These are phyloP conservation scores for Populus deltoides DNA, from an alignment of 345 rosid genomes.

Conservation along the genomic window DNA sequence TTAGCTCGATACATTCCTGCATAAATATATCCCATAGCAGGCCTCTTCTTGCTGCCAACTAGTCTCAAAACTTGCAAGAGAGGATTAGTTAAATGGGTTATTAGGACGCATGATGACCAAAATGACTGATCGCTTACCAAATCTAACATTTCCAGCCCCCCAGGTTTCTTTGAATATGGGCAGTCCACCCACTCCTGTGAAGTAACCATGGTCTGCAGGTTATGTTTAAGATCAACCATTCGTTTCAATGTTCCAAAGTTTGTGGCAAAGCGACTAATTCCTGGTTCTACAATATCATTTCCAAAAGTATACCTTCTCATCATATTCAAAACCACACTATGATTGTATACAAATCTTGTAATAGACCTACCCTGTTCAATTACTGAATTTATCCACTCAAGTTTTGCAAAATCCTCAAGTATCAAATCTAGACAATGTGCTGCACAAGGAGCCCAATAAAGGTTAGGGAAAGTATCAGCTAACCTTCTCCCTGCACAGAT, in stretches of 20 bases:
- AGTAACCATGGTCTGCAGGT: constrained; percentile 71
- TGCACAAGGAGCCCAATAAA: constrained; percentile 31
- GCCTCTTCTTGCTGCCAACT: constrained; percentile 55
- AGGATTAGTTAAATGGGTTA: constrained; percentile 52
- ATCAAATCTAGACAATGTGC: constrained; percentile 29
- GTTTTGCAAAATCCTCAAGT: constrained; percentile 20
- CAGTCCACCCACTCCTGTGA: constrained; percentile 86
- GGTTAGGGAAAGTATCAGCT: constrained; percentile 8
- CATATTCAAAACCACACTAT: constrained; percentile 61
- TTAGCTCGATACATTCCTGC: constrained; percentile 78
- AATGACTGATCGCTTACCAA: constrained; percentile 58
- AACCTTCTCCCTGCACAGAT: constrained; percentile 15
- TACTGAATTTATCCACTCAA: constrained; percentile 16
- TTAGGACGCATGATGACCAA: constrained; percentile 65
- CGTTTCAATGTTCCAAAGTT: constrained; percentile 60
- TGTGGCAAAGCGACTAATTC: constrained; percentile 49
- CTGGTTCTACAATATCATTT: constrained; percentile 63
- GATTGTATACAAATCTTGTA: constrained; percentile 28
- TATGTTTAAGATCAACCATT: constrained; percentile 48
- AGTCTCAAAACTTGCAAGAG: constrained; percentile 62
- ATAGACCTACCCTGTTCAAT: constrained; percentile 25
- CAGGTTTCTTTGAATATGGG: constrained; percentile 60
- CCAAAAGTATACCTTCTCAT: constrained; percentile 66
- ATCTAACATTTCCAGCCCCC: constrained; percentile 68
- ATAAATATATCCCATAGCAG: constrained; percentile 80